A percentile compares a stretch with the other conserved stretches of the same genome.
Conservation (phyloP, 495 filamentous ascomycete genomes). For the Talaromyces trachyspermus region DNA sequence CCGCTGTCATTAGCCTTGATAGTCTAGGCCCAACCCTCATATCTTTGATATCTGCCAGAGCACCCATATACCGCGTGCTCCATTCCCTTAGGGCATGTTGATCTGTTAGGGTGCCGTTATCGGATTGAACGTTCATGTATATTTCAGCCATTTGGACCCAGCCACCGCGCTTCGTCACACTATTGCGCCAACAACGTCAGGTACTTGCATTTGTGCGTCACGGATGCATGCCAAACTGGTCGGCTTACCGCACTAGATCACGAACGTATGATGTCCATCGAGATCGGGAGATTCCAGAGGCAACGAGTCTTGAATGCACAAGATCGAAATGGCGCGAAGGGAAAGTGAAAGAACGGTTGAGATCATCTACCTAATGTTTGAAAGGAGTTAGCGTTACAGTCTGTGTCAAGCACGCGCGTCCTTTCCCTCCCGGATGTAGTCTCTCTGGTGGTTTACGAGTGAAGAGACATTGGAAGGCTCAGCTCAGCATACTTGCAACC, state of each 20-base stretch:
- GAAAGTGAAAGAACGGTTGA: slow-evolving; percentile 73
- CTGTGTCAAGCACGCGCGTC: background rate
- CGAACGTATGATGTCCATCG: slow-evolving; percentile 75
- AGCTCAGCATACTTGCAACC: slow-evolving; percentile 51
- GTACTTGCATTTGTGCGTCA: background rate
- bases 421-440: no score
- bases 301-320: slow-evolving; percentile 78
- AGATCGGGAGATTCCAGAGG: slow-evolving; percentile 63
- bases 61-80: slow-evolving; percentile 62
- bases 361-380: slow-evolving; percentile 55
- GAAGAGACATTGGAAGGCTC: background rate
- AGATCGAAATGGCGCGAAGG: slow-evolving; percentile 75
- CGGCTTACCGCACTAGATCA: slow-evolving; percentile 60
- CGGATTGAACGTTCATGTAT: slow-evolving; percentile 82
- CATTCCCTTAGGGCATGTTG: slow-evolving; percentile 65
- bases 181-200: slow-evolving; percentile 15
- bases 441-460: no score
- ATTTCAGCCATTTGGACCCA: slow-evolving; percentile 92
- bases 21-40: slow-evolving; percentile 60
- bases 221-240: background rate
- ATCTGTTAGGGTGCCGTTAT: slow-evolving; percentile 73
- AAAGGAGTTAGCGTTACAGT: slow-evolving; percentile 17
- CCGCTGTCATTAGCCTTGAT: slow-evolving; percentile 51
- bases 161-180: slow-evolving; percentile 59
- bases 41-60: slow-evolving; percentile 62